Evolutionary conservation across 2,329 filamentous ascomycete species (phyloP), one percentile per base, ranked within the genome.

Genomic region (Magnaporthiopsis rhizophila): DNA sequence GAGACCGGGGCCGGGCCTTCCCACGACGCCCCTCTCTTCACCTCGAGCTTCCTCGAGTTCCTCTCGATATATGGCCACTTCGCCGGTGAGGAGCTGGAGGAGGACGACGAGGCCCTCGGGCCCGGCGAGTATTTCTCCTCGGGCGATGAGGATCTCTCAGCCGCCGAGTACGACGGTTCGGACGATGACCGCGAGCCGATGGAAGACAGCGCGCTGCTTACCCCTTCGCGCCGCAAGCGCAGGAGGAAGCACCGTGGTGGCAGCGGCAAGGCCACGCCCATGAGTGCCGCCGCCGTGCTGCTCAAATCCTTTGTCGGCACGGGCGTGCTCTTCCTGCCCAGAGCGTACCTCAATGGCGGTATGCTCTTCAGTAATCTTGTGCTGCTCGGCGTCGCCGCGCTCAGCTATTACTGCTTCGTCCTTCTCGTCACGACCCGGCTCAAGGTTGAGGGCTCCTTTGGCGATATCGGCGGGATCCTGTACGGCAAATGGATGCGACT

Each of bases 301-400:
- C 86, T 99, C 69, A 99, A 99, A 80, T 98, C 94, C 0, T 99
- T 99, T 73, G 95, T 99, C 61, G 95, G 96, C 26, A 99, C 95
- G 0, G 94, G 94, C 64, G 94, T 98, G 11, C 81, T 98, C 21
- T 98, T 98, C 79, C 80, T 98, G 45, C 94, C 94, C 0, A 88
- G 92, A 61, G 94, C 95, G 5, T 99, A 95, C 73, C 84, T 97
- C 68, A 99, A 97, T 71, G 95, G 95, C 64, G 95, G 95, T 65
- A 98, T 99, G 93, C 79, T 97, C 21, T 99, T 99, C 77, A 97
- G 92, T 71, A 97, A 96, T 73, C 68, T 96, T 62, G 90, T 99
- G 21, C 84, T 99, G n/a, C 80, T 99, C 28, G 84, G 83, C 56
- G 91, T 99, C 21, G 93, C 95, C 8, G 80, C 85, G 2, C 81